phyloP scores from a whole-genome alignment of 164 flowering plant species.

The Sedum album region DNA sequence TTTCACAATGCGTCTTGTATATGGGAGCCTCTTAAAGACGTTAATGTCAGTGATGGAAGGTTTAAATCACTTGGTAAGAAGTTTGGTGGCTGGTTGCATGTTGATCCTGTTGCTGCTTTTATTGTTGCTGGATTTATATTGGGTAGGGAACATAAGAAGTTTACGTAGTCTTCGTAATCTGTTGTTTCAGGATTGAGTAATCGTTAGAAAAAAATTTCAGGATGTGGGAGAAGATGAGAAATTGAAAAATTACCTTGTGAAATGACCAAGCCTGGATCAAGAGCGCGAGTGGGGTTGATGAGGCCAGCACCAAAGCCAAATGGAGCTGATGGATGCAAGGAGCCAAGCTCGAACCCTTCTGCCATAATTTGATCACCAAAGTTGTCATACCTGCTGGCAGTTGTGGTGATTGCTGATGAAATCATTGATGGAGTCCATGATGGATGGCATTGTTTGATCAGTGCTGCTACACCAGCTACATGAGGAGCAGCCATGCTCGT shows the following conservation, averaged over 20 bases:
- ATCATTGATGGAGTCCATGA: constrained; percentile 91
- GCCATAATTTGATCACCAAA: constrained; percentile 59
- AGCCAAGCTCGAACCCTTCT: constrained; percentile 36
- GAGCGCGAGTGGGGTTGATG: constrained; percentile 45
- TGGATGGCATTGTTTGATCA: constrained; percentile 66
- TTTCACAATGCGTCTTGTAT: constrained; percentile 32
- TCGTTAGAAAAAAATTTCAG: neutral
- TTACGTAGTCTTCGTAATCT: constrained; percentile 71
- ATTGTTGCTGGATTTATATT: constrained; percentile 28
- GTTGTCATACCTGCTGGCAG: constrained; percentile 57
- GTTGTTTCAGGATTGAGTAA: constrained; percentile 14
- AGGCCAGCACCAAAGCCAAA: constrained; percentile 77
- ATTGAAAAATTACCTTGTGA: constrained; percentile 35
- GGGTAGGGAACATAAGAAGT: constrained; percentile 79
- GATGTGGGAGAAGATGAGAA: neutral
- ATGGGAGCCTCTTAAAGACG: constrained; percentile 36
- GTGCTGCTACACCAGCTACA: constrained; percentile 80
- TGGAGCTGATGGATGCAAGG: constrained; percentile 50
- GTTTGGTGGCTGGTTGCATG: constrained; percentile 32
- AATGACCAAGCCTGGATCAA: constrained; percentile 76
- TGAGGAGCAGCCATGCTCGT: constrained; percentile 98
- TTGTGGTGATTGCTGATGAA: constrained; percentile 81
- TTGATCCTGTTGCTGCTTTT: constrained; percentile 42
- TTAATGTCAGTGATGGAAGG: constrained; percentile 69
- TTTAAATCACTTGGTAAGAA: constrained; percentile 65